phyloP scores from a whole-genome alignment of 169 alveolate species.

The Cyclospora cayetanensis region DNA sequence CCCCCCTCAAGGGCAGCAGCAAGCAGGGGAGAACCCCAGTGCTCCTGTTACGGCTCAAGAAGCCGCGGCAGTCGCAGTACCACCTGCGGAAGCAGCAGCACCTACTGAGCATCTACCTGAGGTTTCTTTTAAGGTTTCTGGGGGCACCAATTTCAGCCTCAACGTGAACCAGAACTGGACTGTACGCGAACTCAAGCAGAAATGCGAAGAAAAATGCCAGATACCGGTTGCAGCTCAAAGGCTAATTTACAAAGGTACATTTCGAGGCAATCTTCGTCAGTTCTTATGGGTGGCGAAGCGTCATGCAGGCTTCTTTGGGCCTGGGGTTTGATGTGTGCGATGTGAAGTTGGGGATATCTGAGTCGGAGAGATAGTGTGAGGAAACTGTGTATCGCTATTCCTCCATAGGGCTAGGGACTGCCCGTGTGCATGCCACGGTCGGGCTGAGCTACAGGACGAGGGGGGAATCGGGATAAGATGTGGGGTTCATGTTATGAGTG shows the following conservation, averaged over 20 bases:
- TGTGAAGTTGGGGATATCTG: too few relatives aligned
- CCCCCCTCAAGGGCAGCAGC: neutral
- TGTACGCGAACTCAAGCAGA: slow-evolving; percentile 81
- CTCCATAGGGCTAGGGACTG: too few relatives aligned
- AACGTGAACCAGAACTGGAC: slow-evolving; percentile 78
- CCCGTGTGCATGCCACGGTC: too few relatives aligned
- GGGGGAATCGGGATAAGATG: too few relatives aligned
- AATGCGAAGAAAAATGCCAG: slow-evolving; percentile 79
- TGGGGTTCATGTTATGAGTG: neutral
- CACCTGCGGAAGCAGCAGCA: neutral
- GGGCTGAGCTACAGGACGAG: too few relatives aligned
- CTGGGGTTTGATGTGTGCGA: too few relatives aligned
- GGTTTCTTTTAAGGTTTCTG: slow-evolving; percentile 82
- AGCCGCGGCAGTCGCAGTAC: neutral
- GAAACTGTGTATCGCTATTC: too few relatives aligned
- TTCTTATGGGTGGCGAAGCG: too few relatives aligned
- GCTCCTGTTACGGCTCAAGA: neutral
- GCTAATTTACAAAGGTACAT: slow-evolving; percentile 85
- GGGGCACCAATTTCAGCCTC: slow-evolving; percentile 83
- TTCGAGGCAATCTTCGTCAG: too few relatives aligned
- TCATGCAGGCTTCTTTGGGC: too few relatives aligned
- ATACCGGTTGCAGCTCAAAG: slow-evolving; percentile 84
- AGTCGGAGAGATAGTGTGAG: too few relatives aligned
- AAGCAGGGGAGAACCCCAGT: neutral
- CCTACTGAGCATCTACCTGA: neutral